Conservation (phyloP, 2,329 filamentous ascomycete genomes). For the Fusarium austroafricanum region DNA sequence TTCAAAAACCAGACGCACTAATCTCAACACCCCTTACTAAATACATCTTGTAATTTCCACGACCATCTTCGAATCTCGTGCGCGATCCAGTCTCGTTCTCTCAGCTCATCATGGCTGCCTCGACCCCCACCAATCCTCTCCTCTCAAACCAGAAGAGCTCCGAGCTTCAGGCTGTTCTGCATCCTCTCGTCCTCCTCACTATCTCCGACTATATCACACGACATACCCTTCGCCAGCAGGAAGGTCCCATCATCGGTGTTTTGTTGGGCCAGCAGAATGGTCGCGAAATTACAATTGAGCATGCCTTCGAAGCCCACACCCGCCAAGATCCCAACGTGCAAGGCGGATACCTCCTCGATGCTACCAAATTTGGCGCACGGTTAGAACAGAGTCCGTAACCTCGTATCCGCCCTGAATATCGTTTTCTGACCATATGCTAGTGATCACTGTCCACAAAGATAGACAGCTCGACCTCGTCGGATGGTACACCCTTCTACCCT, state of each 20-base stretch:
- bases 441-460: constrained; percentile 88
- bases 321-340: constrained; percentile 57
- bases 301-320: constrained; percentile 86
- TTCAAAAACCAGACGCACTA: constrained; percentile 2
- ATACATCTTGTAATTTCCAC: background rate
- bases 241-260: constrained; percentile 83
- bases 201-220: constrained; percentile 97
- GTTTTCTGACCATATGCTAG: constrained; percentile 58
- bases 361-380: constrained; percentile 79
- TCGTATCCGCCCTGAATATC: background rate
- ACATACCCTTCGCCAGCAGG: constrained; percentile 81
- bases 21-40: constrained; percentile 2
- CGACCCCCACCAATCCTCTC: constrained; percentile 62
- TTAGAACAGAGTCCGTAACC: constrained; percentile 81
- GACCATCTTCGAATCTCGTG: background rate
- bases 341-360: constrained; percentile 71
- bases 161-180: constrained; percentile 85
- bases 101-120: constrained; percentile 59
- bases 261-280: constrained; percentile 94
- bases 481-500: constrained; percentile 86
- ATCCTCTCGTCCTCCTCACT: constrained; percentile 93
- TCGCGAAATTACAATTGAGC: constrained; percentile 88
- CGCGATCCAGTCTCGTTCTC: background rate
- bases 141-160: constrained; percentile 74
- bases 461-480: constrained; percentile 88